Percentiles rank a stretch among this genome's conserved stretches.
Evolutionary conservation across 1,284 basidiomycete species (phyloP).

Genomic region (Cutaneotrichosporon mucoides): DNA sequence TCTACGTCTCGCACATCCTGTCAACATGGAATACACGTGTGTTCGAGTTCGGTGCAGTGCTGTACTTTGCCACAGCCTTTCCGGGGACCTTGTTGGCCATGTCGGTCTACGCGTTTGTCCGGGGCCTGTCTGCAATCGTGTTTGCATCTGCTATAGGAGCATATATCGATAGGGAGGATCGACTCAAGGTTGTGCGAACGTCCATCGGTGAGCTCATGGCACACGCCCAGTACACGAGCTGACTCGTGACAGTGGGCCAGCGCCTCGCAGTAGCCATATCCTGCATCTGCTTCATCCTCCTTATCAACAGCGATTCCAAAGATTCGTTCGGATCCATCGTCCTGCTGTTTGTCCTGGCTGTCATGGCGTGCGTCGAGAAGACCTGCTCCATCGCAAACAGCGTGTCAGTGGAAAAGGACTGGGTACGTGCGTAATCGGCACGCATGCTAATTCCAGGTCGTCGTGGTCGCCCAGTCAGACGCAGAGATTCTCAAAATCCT

Average conservation of each 20-base stretch:
- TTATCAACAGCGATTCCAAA: background rate
- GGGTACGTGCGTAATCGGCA: background rate
- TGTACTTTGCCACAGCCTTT: background rate
- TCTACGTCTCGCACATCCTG: background rate
- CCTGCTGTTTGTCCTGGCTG: background rate
- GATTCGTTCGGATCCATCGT: background rate
- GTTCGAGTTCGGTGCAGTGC: background rate
- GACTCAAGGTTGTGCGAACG: background rate
- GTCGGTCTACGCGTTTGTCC: background rate
- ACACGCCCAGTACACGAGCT: background rate
- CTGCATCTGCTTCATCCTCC: background rate
- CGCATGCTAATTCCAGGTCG: background rate
- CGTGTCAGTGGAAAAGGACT: background rate
- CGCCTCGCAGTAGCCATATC: background rate
- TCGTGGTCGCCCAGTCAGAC: constrained; percentile 7
- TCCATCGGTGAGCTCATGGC: background rate
- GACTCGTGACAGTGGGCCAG: background rate
- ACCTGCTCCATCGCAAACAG: background rate
- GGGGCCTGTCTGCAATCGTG: background rate
- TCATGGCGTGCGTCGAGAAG: background rate
- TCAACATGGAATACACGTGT: background rate
- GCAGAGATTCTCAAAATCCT: constrained; percentile 35
- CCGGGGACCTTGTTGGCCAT: background rate
- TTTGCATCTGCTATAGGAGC: background rate
- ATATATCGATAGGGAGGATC: background rate